phyloP scores from a whole-genome alignment of 805 yeast species.

The Komagataella phaffii region DNA sequence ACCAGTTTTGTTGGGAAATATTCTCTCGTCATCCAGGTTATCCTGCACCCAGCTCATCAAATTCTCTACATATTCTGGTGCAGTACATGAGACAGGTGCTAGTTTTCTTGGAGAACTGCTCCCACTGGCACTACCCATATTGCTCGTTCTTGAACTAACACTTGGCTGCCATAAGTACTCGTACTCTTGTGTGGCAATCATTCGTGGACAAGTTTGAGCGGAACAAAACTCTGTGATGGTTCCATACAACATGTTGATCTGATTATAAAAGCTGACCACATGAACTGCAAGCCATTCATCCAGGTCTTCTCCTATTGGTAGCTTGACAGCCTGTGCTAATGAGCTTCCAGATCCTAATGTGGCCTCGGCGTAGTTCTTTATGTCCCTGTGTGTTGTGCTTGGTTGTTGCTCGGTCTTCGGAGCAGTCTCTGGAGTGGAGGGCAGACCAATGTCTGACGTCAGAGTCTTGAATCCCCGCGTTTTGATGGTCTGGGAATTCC shows the following conservation, averaged over 20 bases:
- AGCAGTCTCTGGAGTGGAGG: conserved; percentile 5
- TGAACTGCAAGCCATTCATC: conserved; percentile 96
- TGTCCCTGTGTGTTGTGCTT: conserved; percentile 43
- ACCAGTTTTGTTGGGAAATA: conserved; percentile 82
- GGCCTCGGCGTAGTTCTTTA: conserved; percentile 84
- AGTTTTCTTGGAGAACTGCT: conserved; percentile 16
- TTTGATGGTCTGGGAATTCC: conserved; percentile 12
- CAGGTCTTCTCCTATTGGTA: conserved; percentile 85
- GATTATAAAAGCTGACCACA: conserved; percentile 94
- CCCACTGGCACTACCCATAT: conserved; percentile 9
- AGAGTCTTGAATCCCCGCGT: conserved; percentile 19
- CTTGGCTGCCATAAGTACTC: conserved; percentile 88
- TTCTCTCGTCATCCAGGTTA: conserved; percentile 79
- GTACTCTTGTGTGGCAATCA: conserved; percentile 96
- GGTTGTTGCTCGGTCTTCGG: conserved; percentile 7
- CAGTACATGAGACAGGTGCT: conserved; percentile 77
- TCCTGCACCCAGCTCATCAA: conserved; percentile 92
- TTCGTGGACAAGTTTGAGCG: conserved; percentile 85
- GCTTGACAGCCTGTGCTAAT: conserved; percentile 80
- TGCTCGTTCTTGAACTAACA: conserved; percentile 8
- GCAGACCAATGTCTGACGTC: conserved; percentile 11
- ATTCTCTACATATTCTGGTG: conserved; percentile 90
- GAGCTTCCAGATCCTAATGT: conserved; percentile 90
- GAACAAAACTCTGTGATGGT: conserved; percentile 95
- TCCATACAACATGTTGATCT: conserved; percentile 91